phyloP scores from a whole-genome alignment of 176 grass and related monocot genomes.

The Otatea glauca region DNA sequence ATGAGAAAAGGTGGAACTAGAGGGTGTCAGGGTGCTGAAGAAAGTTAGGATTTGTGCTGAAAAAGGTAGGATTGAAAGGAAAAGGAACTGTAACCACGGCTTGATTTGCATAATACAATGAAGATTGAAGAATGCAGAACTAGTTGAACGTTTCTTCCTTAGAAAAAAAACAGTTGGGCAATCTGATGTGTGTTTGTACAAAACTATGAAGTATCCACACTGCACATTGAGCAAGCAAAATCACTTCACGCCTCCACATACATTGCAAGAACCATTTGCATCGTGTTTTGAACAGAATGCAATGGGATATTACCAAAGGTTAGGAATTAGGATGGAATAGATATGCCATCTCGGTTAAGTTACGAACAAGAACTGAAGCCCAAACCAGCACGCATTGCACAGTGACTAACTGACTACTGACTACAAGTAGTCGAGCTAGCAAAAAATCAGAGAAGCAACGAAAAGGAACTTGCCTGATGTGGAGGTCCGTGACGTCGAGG shows the following conservation, averaged over 20 bases:
- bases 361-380: not conserved
- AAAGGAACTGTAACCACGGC: not conserved
- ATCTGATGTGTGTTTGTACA: not conserved
- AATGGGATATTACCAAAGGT: no score
- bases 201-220: not conserved
- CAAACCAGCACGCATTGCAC: not conserved
- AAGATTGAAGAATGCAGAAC: constrained; percentile 2
- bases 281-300: no score
- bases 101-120: not conserved
- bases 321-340: no score
- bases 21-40: not conserved
- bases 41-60: not conserved
- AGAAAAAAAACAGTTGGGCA: not conserved
- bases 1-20: no score
- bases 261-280: no score
- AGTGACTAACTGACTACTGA: no score
- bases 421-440: not conserved
- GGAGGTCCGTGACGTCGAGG: constrained; percentile 80
- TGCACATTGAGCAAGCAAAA: not conserved
- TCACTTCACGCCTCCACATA: no score
- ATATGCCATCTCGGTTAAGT: not conserved
- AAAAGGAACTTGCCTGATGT: constrained; percentile 62
- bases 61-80: not conserved
- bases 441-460: not conserved
- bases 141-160: not conserved